Base-by-base conservation (phyloP, 75 land plant species). In the Pinus tabuliformis region DNA sequence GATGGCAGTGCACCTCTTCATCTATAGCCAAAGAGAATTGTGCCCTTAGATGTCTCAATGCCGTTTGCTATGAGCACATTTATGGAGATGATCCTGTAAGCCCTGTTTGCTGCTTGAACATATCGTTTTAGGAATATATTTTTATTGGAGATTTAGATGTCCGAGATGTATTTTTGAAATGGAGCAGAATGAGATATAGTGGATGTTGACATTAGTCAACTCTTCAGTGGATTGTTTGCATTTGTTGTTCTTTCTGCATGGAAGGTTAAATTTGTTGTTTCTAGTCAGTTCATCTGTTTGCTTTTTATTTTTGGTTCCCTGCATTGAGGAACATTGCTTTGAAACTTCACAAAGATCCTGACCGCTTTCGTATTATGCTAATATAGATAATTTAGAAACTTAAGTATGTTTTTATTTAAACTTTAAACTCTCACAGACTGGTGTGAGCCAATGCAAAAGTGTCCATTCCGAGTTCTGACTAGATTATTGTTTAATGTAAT, bases 11-110 rank as follows among this genome's bases (percentile, higher is more conserved):
- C 84, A 84, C 75, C 81, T 82, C 88, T 12, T 90, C 96, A 17
- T 21, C 70, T 59, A 89, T 86, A 39, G 91, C 62, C 9, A 90
- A 86, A 82, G 93, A 95, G 77, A 95, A 95, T 72, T 95, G 98
- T 74, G 93, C 89, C 13, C 76, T 92, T 70, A 57, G 73, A 70
- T 95, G 98, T 73, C 85, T 93, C 12, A 93, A 96, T 16, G 80
- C 88, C 0, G 76, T 76, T 75, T 95, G 98, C 65, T 95, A 93
- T 57, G 88, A 83, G 70, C 81, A 85, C 18, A 75, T 93, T 72
- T 95, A 95, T 58, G 91, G 81, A 59, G 78, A 87, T 49, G 98
- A 95, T 84, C 93, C 98, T 66, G 98, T 95, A 62, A 82, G 92
- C 52, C 4, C 60, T 13, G 24, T 45, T 45, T 4, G 12, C 54